A percentile compares a stretch with the other conserved stretches of the same genome.
These are phyloP conservation scores for Arachnomyces sp. DNA, from an alignment of 2,329 filamentous ascomycete species.

Conservation along the genomic window DNA sequence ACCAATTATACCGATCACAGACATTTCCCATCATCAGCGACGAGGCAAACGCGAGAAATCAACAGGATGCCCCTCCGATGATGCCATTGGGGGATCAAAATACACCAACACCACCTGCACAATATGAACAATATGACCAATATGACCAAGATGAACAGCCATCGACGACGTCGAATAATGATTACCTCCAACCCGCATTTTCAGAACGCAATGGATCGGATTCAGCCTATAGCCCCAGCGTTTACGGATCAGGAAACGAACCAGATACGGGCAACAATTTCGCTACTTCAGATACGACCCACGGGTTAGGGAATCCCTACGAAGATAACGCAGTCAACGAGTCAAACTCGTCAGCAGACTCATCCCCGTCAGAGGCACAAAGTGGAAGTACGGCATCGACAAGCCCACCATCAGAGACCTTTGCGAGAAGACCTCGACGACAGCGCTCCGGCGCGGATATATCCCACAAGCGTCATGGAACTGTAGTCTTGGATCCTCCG, in stretches of 20 bases:
- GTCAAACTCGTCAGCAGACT: slow-evolving; percentile 59
- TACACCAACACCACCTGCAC: too few relatives aligned
- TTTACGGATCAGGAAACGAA: too few relatives aligned
- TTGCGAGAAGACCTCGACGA: slow-evolving; percentile 2
- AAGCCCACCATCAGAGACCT: slow-evolving; percentile 43
- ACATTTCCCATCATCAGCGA: slow-evolving; percentile 8
- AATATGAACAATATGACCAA: too few relatives aligned
- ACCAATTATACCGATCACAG: slow-evolving; percentile 8
- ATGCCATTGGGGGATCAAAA: too few relatives aligned
- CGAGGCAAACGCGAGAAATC: neutral
- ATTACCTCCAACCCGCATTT: too few relatives aligned
- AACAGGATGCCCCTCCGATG: too few relatives aligned
- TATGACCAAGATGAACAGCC: too few relatives aligned
- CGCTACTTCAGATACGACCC: slow-evolving; percentile 2
- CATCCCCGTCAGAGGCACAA: slow-evolving; percentile 52
- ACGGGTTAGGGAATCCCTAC: slow-evolving; percentile 46
- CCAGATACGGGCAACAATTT: too few relatives aligned
- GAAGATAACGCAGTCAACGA: slow-evolving; percentile 55
- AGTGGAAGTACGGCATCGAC: slow-evolving; percentile 54
- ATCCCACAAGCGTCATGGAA: slow-evolving; percentile 15
- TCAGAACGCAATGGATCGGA: too few relatives aligned
- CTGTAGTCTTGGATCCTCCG: slow-evolving; percentile 26
- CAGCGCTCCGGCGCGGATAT: neutral
- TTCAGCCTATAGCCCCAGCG: too few relatives aligned
- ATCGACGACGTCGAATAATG: too few relatives aligned